These are phyloP conservation scores for Sporisorium iseilematis-ciliati DNA, from an alignment of 1,284 basidiomycete species.

Conservation along the genomic window DNA sequence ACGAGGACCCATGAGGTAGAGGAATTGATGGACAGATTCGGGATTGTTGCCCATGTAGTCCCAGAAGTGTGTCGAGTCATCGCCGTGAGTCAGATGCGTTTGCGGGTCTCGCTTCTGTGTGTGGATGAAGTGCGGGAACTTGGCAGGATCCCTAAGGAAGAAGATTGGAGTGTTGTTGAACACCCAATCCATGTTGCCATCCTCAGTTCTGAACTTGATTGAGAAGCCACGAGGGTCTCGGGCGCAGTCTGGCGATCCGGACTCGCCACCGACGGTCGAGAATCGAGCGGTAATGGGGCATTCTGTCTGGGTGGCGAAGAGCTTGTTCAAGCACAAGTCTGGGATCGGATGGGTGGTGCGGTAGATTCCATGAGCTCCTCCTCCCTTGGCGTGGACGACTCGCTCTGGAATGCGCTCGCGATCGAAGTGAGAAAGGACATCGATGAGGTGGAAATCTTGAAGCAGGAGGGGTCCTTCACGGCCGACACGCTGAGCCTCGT, in stretches of 20 bases:
- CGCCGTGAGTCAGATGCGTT: constrained; percentile 45
- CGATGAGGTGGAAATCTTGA: constrained; percentile 72
- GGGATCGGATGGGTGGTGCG: constrained; percentile 56
- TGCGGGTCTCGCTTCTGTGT: constrained; percentile 57
- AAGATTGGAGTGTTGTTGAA: constrained; percentile 62
- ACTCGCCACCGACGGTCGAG: constrained; percentile 58
- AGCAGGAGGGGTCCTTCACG: constrained; percentile 83
- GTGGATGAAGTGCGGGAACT: constrained; percentile 63
- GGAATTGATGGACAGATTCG: constrained; percentile 54
- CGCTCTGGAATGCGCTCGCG: constrained; percentile 68
- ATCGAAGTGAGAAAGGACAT: constrained; percentile 57
- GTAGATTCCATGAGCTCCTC: constrained; percentile 60
- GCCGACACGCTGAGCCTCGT: constrained; percentile 81
- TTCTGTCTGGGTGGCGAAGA: constrained; percentile 46
- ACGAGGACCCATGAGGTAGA: constrained; percentile 52
- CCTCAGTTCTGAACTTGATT: constrained; percentile 56
- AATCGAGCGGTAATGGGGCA: constrained; percentile 54
- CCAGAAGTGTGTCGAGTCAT: constrained; percentile 52
- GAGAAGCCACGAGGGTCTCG: constrained; percentile 59
- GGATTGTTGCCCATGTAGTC: constrained; percentile 53
- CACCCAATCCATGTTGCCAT: constrained; percentile 52
- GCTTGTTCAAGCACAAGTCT: constrained; percentile 38
- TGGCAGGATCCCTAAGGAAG: constrained; percentile 56
- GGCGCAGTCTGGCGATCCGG: constrained; percentile 51
- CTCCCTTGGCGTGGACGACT: constrained; percentile 64